Percentiles rank a stretch among this genome's conserved stretches.
These are phyloP conservation scores for Pyrenochaeta sp. DNA, from an alignment of 2,329 filamentous ascomycete genomes.

Conservation along the genomic window DNA sequence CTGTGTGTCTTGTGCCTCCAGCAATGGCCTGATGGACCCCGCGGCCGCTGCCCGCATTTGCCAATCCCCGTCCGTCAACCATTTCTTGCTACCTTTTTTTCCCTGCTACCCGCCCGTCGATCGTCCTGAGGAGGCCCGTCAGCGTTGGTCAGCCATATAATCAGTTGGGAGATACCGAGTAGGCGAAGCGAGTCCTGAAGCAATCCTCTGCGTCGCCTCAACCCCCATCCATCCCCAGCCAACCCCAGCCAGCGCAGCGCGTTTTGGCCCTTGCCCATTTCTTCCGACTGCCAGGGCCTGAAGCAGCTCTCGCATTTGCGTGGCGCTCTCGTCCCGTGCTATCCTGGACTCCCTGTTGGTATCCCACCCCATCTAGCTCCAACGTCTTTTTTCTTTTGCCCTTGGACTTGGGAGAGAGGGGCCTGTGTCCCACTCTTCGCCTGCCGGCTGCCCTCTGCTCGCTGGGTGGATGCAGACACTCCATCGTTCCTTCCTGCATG, in stretches of 20 bases:
- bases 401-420: not conserved
- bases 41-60: too few relatives aligned
- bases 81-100: too few relatives aligned
- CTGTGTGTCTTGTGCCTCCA: too few relatives aligned
- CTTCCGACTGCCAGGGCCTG: conserved; percentile 1
- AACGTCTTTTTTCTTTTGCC: not conserved
- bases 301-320: not conserved
- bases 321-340: conserved; percentile 3
- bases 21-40: too few relatives aligned
- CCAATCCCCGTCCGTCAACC: too few relatives aligned
- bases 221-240: too few relatives aligned
- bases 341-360: conserved; percentile 1
- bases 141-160: too few relatives aligned
- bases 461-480: not conserved
- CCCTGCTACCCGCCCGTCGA: too few relatives aligned
- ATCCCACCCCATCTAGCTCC: not conserved
- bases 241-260: not conserved
- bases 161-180: too few relatives aligned
- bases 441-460: conserved; percentile 5
- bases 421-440: not conserved
- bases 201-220: not conserved
- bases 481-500: not conserved
- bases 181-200: conserved; percentile 1
- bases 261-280: conserved; percentile 1
- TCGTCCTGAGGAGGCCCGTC: too few relatives aligned